Conservation (phyloP, 2,329 filamentous ascomycete genomes). For the Bipolaris gigantea region DNA sequence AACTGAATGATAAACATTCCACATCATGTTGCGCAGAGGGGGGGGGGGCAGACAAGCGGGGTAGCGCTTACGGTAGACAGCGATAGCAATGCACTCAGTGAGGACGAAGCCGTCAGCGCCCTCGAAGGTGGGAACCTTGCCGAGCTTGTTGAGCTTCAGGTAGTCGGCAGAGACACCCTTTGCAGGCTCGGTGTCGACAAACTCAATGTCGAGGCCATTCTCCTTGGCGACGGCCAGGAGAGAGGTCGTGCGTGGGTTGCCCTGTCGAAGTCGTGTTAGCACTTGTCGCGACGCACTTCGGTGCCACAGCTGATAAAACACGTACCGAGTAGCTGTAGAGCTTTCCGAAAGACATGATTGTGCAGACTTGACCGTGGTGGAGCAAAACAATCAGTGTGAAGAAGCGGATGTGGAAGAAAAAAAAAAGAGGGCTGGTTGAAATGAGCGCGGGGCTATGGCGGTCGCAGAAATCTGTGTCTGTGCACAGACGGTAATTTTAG, state of each 20-base stretch:
- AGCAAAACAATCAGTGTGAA: constrained; percentile 36
- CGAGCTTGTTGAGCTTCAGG: constrained; percentile 80
- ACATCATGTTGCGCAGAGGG: constrained; percentile 57
- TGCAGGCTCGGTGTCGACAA: constrained; percentile 69
- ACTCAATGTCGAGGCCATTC: constrained; percentile 90
- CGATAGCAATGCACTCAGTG: constrained; percentile 89
- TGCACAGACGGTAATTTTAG: constrained; percentile 34
- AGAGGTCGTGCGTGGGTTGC: constrained; percentile 85
- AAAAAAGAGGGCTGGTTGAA: constrained; percentile 37
- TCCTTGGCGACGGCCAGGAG: constrained; percentile 95
- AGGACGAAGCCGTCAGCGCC: constrained; percentile 89
- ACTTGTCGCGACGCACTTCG: constrained; percentile 19
- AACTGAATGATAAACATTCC: constrained; percentile 66
- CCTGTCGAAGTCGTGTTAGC: constrained; percentile 55
- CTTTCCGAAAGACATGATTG: constrained; percentile 95
- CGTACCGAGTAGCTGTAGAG: constrained; percentile 77
- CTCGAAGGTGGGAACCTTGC: constrained; percentile 91
- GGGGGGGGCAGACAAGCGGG: constrained; percentile 18
- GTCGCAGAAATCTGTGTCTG: constrained; percentile 10
- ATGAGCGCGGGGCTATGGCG: constrained; percentile 23
- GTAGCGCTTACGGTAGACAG: constrained; percentile 85
- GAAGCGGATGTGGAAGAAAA: constrained; percentile 24
- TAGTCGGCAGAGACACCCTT: constrained; percentile 74
- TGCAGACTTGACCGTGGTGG: constrained; percentile 39
- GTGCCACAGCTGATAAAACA: constrained; percentile 6